Conservation (phyloP, 2,329 filamentous ascomycete genomes). For the Mariannaea elegans region DNA sequence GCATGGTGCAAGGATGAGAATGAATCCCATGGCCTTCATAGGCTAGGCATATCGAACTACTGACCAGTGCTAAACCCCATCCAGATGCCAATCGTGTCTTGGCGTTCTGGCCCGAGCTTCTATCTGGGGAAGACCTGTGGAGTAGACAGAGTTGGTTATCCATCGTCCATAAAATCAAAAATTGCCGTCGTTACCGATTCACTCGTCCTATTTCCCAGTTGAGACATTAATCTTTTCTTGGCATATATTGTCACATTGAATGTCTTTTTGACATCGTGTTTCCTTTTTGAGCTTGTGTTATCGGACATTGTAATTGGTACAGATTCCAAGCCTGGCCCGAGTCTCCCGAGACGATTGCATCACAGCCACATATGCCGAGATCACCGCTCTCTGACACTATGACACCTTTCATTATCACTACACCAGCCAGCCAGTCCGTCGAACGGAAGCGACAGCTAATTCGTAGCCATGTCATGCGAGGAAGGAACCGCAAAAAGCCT, state of each 20-base stretch:
- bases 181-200: not conserved
- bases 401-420: not conserved
- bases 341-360: not conserved
- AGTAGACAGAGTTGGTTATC: too few species aligned
- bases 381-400: not conserved
- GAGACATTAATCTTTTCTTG: not conserved
- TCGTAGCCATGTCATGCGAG: constrained; percentile 23
- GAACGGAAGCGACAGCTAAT: not conserved
- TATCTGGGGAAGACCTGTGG: too few species aligned
- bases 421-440: not conserved
- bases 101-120: constrained; percentile 15
- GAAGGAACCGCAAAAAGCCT: constrained; percentile 12
- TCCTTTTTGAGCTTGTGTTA: not conserved
- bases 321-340: not conserved
- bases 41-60: not conserved
- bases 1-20: too few species aligned
- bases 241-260: not conserved
- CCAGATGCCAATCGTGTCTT: constrained; percentile 12
- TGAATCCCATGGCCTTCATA: not conserved
- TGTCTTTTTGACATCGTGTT: not conserved
- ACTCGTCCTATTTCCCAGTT: not conserved
- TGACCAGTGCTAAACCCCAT: not conserved
- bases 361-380: not conserved
- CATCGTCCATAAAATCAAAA: not conserved
- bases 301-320: too few species aligned